phyloP scores from a whole-genome alignment of 2,329 filamentous ascomycete genomes.

The Fusarium brachygibbosum region DNA sequence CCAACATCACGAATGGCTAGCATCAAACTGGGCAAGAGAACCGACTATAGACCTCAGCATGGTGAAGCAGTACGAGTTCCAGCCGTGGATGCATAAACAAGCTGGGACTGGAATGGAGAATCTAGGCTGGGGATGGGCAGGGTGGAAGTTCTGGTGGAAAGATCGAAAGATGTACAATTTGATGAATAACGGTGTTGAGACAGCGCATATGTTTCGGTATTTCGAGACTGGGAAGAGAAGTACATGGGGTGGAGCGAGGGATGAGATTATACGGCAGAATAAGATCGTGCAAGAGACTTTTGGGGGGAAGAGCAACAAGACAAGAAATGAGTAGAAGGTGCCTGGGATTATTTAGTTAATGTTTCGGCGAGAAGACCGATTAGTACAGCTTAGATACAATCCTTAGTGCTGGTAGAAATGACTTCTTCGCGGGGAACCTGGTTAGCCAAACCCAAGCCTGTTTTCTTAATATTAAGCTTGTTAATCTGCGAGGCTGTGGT shows the following conservation, averaged over 20 bases:
- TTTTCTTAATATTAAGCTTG: slow-evolving; percentile 22
- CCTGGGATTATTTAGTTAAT: too few species aligned
- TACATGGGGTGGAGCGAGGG: slow-evolving; percentile 56
- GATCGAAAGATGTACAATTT: slow-evolving; percentile 56
- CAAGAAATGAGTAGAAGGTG: slow-evolving; percentile 2
- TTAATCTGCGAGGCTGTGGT: background rate
- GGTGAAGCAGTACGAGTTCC: slow-evolving; percentile 53
- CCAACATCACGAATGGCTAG: slow-evolving; percentile 26
- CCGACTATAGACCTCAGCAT: slow-evolving; percentile 27
- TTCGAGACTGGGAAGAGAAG: slow-evolving; percentile 59
- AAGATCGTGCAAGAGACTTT: slow-evolving; percentile 14
- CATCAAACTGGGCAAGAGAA: slow-evolving; percentile 11
- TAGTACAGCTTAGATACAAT: background rate
- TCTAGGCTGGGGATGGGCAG: slow-evolving; percentile 57
- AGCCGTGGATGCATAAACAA: slow-evolving; percentile 54
- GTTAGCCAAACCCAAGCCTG: background rate
- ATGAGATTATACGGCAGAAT: slow-evolving; percentile 40
- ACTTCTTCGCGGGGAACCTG: background rate
- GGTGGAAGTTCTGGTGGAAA: slow-evolving; percentile 58
- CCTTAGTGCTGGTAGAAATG: background rate
- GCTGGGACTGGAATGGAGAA: slow-evolving; percentile 60
- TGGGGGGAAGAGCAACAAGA: slow-evolving; percentile 5
- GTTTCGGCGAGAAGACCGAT: background rate
- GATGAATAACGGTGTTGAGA: slow-evolving; percentile 57
- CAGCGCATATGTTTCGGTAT: slow-evolving; percentile 56